Evolutionary conservation across 768 basidiomycete species (phyloP), one percentile per base, ranked within the genome.

Genomic region (Pleurotus ostreatus): DNA sequence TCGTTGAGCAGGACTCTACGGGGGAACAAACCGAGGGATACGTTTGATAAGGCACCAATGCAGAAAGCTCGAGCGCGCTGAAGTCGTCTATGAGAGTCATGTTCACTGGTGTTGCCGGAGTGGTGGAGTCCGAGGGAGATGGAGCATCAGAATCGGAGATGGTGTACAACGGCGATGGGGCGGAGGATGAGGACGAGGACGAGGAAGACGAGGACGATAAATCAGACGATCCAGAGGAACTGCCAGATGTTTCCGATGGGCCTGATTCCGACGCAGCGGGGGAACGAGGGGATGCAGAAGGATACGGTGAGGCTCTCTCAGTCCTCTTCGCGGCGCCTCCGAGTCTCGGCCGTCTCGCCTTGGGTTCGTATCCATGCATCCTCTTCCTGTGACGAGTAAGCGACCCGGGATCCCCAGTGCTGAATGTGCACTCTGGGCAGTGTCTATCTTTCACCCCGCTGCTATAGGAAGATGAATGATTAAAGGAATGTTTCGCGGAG

Each of bases 311-410:
- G 39, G n/a, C 18, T 40, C 51, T 37, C 25, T 40, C 41, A 38
- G 51, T 6, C 51, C 41, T 53, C 51, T 53, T 53, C 15, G 51
- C 23, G 7, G 18, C 51, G 16, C 51, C 51, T 22, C 51, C 51
- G 20, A 53, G 39, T 26, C 51, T 37, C 13, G 51, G 51, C 13
- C 51, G 40, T 3, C 52, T 52, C 3, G 52, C 15, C 55, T 59
- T 49, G 51, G 59, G 48, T 6, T 46, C 46, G 44, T 69, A 68
- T 12, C 55, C 63, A 51, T 72, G 70, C 9, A 44, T 34, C 20
- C 61, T 62, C 61, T 71, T 72, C 46, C 65, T 65, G 58, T 72
- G 71, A 6, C 71, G 64, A 5, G 65, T 66, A 18, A 71, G 56
- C 12, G 66, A 65, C 1, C 66, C 69, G 2, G 67, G 68, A 47